Base-by-base conservation (phyloP, 805 yeast genomes). In the Metschnikowia vanudenii region DNA sequence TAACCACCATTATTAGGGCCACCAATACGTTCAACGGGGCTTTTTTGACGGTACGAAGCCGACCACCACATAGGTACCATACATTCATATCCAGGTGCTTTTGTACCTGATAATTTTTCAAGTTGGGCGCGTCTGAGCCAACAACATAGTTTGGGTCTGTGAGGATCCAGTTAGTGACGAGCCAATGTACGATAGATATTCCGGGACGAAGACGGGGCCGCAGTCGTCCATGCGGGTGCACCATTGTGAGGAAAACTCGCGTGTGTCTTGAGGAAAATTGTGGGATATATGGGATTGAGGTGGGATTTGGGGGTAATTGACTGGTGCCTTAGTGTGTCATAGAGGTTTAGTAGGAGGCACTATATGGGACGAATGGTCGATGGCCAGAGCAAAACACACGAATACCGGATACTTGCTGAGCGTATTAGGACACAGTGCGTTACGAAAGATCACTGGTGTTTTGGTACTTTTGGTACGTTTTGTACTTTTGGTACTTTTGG, bases 1-100 rank as follows among this genome's bases (percentile, higher is more conserved):
- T 78, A 0, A 70, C 55, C 0, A 79, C 28, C 0, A 75, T 55
- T 3, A 63, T 38, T 0, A 62, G 44, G 3, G 69, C 62, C 0
- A 75, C 70, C 0, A 68, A 30, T 2, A 77, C 24, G 10, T 71
- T 71, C 13, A 72, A 53, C 1, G 80, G 82, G 20, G 63, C 60
- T 28, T 60, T 56, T 46, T 67, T 73, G 9, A 74, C 58, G 0
- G 76, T 65, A 28, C 83, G 66, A 12, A 82, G 56, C 35, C 89
- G 62, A 0, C 95, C 96, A 12, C 94, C 94, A 40, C 80, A 62
- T 3, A 84, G 64, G 60, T 77, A 86, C 2, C 79, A 51, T 46
- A 73, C 71, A 2, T 41, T 37, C 26, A 41, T 43, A 37, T 47
- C 47, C 46, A 70, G 74, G 14, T 67, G 67, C 9, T 60, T 52